A percentile compares a stretch with the other conserved stretches of the same genome.
These are phyloP conservation scores for Lagenaria siceraria DNA, from an alignment of 306 rosid genomes.

Conservation along the genomic window DNA sequence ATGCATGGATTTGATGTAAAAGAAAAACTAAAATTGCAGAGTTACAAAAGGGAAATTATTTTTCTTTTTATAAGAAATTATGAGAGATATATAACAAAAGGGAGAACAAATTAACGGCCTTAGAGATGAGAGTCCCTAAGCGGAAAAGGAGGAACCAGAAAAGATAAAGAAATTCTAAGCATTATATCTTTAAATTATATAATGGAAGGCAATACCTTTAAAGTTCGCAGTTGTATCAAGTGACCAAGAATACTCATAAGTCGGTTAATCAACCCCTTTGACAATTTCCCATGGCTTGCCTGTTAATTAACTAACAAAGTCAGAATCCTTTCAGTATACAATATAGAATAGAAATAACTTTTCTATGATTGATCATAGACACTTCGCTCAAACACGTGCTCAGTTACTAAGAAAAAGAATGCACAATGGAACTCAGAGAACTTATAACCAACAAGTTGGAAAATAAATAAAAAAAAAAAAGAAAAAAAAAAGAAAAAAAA, in stretches of 20 bases:
- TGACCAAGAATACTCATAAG: constrained; percentile 95
- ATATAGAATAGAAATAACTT: background rate
- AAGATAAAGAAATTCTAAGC: background rate
- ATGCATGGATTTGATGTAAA: background rate
- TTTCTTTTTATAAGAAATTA: background rate
- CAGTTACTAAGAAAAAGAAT: background rate
- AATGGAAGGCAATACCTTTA: constrained; percentile 43
- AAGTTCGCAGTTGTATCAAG: constrained; percentile 88
- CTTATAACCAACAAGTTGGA: background rate
- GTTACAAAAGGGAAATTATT: background rate
- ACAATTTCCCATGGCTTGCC: constrained; percentile 90
- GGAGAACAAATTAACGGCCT: background rate
- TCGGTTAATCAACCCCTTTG: constrained; percentile 79
- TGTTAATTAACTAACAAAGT: constrained; percentile 37
- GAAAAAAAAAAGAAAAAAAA: too few species aligned
- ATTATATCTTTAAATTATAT: background rate
- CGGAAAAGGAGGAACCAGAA: background rate
- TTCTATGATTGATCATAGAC: background rate
- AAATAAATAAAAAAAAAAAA: background rate
- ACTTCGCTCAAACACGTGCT: background rate
- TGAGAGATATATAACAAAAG: background rate
- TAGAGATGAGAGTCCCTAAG: background rate
- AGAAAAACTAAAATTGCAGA: background rate
- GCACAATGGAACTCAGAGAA: background rate
- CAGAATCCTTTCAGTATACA: background rate